Evolutionary conservation across 345 rosid species (phyloP), one percentile per base, ranked within the genome.

Genomic region (Stellera chamaejasme): DNA sequence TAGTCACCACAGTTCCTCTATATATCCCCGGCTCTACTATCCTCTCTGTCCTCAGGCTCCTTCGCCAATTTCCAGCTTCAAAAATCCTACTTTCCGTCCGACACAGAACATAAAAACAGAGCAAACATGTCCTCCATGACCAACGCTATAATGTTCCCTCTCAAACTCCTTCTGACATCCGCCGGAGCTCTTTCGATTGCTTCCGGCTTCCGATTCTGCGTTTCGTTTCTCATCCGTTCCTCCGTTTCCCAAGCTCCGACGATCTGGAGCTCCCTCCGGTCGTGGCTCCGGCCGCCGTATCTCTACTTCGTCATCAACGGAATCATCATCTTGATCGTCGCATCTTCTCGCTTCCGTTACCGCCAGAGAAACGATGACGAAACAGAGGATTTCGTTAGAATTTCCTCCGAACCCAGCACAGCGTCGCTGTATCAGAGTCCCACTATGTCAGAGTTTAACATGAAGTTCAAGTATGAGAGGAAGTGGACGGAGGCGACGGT

Each of bases 281-380:
- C 58, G 41, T 62, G 52, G 59, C 66, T 62, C 39, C 47, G 32
- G 59, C 66, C 66, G 47, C 66, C 66, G 3, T 62, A 46, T 19
- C 53, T 62, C 6, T 62, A 62, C 51, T 23, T 62, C 25, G 23
- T 52, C 52, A 62, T 62, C 58, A 62, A 62, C 27, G 58, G 59
- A 16, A 62, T 62, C 52, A 62, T 62, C 9, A 53, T 62, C 45
- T 28, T 45, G 1, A 62, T 62, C 25, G 59, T 27, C 16, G 66
- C 59, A 32, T 62, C 66, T 3, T 46, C 59, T 32, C n/a, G 59
- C 46, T 45, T 54, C 48, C 19, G 53, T 11, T 27, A 52, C 6
- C 16, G n/a, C 23, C 45, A 23, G 13, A 12, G 23, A 10, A 52
- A 54, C 46, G 55, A 62, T 8, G 51, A 62, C 13, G 46, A 45